These are phyloP conservation scores for Aquilaria malaccensis DNA, from an alignment of 345 rosid species.

Conservation along the genomic window DNA sequence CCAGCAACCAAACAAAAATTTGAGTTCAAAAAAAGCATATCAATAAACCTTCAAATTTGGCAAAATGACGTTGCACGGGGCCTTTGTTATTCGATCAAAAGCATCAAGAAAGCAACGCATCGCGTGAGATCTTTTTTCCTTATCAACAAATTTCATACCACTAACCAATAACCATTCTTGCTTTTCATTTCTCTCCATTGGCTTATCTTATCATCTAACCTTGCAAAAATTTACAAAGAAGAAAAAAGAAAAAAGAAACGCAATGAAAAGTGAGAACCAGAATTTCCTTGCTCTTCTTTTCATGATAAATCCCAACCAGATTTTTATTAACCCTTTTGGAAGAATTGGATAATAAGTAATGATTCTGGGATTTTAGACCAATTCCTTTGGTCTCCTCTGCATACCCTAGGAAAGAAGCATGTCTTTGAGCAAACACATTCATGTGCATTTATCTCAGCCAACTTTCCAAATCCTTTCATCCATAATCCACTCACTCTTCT, in stretches of 20 bases:
- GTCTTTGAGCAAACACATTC: conserved; percentile 18
- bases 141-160: not conserved
- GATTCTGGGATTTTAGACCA: not conserved
- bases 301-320: not conserved
- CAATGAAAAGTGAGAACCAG: not conserved
- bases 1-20: too few species aligned
- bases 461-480: conserved; percentile 6
- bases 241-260: not conserved
- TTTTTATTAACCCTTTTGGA: not conserved
- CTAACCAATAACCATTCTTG: conserved; percentile 18
- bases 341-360: conserved; percentile 14
- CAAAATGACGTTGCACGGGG: too few species aligned
- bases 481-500: conserved; percentile 15
- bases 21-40: too few species aligned
- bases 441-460: conserved; percentile 3
- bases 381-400: not conserved
- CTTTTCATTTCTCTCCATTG: conserved; percentile 22
- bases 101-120: too few species aligned
- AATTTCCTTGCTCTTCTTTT: not conserved
- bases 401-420: conserved; percentile 11
- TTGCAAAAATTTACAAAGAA: conserved; percentile 7
- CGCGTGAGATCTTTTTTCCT: not conserved
- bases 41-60: too few species aligned
- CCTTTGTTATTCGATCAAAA: too few species aligned
- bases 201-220: conserved; percentile 26